Percentiles rank a stretch among this genome's conserved stretches.
phyloP scores from a whole-genome alignment of 2,329 filamentous ascomycete species.

The Cytospora mali region DNA sequence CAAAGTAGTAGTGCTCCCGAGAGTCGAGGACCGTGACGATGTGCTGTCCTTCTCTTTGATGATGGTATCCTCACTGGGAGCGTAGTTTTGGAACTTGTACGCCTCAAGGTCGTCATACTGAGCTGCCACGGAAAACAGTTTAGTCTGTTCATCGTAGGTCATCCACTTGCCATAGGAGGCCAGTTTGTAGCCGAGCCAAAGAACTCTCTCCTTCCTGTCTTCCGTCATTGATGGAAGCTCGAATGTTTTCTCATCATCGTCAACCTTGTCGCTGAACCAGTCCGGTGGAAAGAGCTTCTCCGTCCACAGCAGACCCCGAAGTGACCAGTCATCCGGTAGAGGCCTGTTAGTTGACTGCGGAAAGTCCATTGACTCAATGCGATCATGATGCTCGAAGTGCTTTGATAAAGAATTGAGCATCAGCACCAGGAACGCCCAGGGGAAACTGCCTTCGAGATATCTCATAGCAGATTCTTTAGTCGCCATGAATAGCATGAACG shows the following conservation, averaged over 20 bases:
- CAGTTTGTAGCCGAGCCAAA: conserved; percentile 59
- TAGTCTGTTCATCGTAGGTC: conserved; percentile 42
- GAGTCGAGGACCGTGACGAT: conserved; percentile 11
- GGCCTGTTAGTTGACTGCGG: conserved; percentile 54
- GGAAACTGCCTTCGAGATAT: conserved; percentile 45
- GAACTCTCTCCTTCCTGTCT: conserved; percentile 59
- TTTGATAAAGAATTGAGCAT: conserved; percentile 42
- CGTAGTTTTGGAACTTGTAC: background rate
- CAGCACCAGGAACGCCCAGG: conserved; percentile 43
- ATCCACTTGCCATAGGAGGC: conserved; percentile 48
- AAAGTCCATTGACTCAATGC: conserved; percentile 49
- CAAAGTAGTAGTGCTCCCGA: conserved; percentile 15
- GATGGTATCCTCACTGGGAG: conserved; percentile 2
- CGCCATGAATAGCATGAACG: conserved; percentile 56
- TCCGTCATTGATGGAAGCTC: conserved; percentile 62
- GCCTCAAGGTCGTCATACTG: conserved; percentile 40
- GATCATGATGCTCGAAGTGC: conserved; percentile 33
- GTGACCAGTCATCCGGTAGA: conserved; percentile 69
- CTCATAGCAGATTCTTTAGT: conserved; percentile 45
- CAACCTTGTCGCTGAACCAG: conserved; percentile 64
- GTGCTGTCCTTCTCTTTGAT: conserved; percentile 2
- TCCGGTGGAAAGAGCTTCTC: conserved; percentile 59
- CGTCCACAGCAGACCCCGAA: conserved; percentile 65
- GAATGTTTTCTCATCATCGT: conserved; percentile 69
- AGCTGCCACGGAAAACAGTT: conserved; percentile 44